Conservation (phyloP, 805 yeast genomes). For the Vanderwaltozyma polyspora region DNA sequence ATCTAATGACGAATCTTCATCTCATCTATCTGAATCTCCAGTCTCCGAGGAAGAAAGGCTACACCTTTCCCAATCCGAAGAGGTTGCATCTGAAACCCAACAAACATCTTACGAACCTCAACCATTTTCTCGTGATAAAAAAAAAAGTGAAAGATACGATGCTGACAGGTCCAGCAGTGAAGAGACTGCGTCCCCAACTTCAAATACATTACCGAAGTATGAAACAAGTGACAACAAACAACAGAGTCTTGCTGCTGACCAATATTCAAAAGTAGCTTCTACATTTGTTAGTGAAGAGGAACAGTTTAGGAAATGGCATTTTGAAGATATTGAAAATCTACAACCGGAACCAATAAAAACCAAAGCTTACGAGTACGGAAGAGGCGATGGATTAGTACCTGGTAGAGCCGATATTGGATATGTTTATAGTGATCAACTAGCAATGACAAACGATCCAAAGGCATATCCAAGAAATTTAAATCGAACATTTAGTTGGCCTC, state of each 20-base stretch:
- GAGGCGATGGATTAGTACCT: conserved; percentile 9
- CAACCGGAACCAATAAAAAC: conserved; percentile 1
- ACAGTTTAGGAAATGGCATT: conserved; percentile 17
- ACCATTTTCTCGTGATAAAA: conserved; percentile 5
- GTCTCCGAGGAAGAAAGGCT: too few relatives aligned
- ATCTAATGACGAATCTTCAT: background rate
- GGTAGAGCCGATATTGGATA: conserved; percentile 19
- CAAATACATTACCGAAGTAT: background rate
- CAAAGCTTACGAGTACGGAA: conserved; percentile 1
- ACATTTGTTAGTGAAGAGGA: conserved; percentile 23
- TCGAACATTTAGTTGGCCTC: conserved; percentile 8
- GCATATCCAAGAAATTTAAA: conserved; percentile 20
- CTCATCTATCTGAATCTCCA: too few relatives aligned
- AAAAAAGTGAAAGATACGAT: background rate
- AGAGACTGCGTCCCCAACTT: background rate
- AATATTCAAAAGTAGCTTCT: conserved; percentile 21
- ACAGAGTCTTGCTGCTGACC: conserved; percentile 10
- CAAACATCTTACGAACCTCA: conserved; percentile 1
- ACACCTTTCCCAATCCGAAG: background rate
- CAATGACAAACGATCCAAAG: conserved; percentile 10
- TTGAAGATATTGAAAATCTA: conserved; percentile 14
- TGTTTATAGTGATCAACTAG: conserved; percentile 16
- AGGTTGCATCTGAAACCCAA: background rate
- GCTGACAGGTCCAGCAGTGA: background rate
- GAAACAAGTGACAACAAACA: background rate